These are phyloP conservation scores for Globisporangium megalacanthum DNA, from an alignment of 352 stramenopile species.

Conservation along the genomic window DNA sequence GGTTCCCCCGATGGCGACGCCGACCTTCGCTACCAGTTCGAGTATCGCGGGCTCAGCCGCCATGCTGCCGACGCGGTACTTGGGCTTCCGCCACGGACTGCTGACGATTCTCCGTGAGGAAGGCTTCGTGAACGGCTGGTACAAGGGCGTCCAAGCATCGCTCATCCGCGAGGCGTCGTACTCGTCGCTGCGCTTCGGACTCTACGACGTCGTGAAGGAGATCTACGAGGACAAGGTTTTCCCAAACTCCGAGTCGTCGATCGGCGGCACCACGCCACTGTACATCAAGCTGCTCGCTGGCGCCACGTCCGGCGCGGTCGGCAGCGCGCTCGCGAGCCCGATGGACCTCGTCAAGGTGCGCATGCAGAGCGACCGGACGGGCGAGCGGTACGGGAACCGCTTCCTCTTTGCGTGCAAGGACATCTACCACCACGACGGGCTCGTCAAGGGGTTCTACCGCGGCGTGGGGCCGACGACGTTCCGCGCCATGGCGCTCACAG, in stretches of 20 bases:
- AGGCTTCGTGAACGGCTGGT: slow-evolving; percentile 37
- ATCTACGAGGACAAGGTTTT: slow-evolving; percentile 53
- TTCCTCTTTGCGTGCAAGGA: slow-evolving; percentile 55
- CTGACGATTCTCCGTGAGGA: slow-evolving; percentile 54
- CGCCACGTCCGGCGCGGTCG: slow-evolving; percentile 54
- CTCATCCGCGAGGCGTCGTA: slow-evolving; percentile 71
- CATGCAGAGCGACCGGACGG: slow-evolving; percentile 68
- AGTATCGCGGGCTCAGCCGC: slow-evolving; percentile 3
- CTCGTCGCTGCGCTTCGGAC: slow-evolving; percentile 68
- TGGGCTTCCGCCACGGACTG: slow-evolving; percentile 51
- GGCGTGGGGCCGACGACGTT: slow-evolving; percentile 61
- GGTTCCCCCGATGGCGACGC: slow-evolving; percentile 15
- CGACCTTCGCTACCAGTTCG: neutral
- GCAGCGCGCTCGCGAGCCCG: slow-evolving; percentile 65
- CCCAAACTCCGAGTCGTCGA: slow-evolving; percentile 24
- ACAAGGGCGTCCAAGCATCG: slow-evolving; percentile 58
- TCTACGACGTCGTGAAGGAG: slow-evolving; percentile 78
- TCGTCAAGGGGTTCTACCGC: slow-evolving; percentile 65
- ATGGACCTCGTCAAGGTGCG: slow-evolving; percentile 78
- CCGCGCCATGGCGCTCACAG: slow-evolving; percentile 69
- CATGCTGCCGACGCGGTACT: slow-evolving; percentile 34
- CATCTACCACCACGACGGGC: slow-evolving; percentile 54
- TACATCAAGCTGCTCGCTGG: slow-evolving; percentile 68
- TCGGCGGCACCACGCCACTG: slow-evolving; percentile 35
- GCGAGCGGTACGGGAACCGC: slow-evolving; percentile 53